Evolutionary conservation across 768 basidiomycete genomes (phyloP).

Genomic region (Boletus bicolor): DNA sequence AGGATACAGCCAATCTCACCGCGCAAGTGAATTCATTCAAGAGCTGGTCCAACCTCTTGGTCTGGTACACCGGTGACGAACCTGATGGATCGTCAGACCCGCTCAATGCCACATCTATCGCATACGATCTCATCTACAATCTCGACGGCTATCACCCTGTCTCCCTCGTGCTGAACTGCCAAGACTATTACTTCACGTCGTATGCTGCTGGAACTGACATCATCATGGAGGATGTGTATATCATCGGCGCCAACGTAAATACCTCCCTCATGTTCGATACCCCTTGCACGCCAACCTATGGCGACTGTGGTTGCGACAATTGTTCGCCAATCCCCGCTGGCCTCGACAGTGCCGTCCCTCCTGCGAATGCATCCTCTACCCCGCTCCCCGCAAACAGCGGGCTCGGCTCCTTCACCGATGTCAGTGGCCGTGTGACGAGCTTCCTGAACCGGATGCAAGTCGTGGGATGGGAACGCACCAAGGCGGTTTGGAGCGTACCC

Average conservation of each 20-base stretch:
- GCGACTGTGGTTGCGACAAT: constrained; percentile 71
- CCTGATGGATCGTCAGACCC: constrained; percentile 70
- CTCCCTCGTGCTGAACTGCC: constrained; percentile 60
- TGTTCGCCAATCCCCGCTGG: constrained; percentile 49
- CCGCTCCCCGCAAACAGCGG: constrained; percentile 24
- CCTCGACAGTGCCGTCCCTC: constrained; percentile 25
- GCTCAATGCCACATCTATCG: constrained; percentile 46
- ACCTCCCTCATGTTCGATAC: constrained; percentile 60
- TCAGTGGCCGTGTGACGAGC: constrained; percentile 63
- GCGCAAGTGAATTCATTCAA: constrained; percentile 68
- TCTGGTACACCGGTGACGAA: constrained; percentile 74
- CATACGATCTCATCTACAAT: constrained; percentile 56
- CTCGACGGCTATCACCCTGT: constrained; percentile 68
- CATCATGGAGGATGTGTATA: constrained; percentile 58
- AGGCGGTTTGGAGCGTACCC: constrained; percentile 74
- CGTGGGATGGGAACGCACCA: constrained; percentile 64
- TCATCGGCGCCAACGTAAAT: constrained; percentile 55
- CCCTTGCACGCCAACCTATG: constrained; percentile 58
- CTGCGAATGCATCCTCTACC: constrained; percentile 15
- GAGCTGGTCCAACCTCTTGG: constrained; percentile 59
- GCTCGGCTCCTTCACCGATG: constrained; percentile 52
- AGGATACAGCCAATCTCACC: constrained; percentile 55
- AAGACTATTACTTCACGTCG: constrained; percentile 59
- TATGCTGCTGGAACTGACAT: constrained; percentile 67
- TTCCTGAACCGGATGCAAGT: constrained; percentile 54